phyloP scores from a whole-genome alignment of 2,329 filamentous ascomycete species.

The Fonsecaea nubica region DNA sequence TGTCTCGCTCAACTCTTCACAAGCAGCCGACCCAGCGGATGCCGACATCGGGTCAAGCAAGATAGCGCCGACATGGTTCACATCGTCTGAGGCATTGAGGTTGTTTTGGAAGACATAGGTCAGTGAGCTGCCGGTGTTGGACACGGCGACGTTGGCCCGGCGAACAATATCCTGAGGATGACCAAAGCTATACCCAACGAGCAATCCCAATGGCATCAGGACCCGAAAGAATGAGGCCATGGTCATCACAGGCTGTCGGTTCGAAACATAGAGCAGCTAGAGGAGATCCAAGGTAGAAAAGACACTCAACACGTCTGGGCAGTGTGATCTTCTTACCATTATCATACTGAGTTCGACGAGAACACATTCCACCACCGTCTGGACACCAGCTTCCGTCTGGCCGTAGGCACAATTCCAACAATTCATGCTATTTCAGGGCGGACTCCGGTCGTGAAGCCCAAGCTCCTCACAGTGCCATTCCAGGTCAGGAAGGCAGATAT shows the following conservation, averaged over 20 bases:
- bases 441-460: conserved; percentile 8
- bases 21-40: conserved; percentile 52
- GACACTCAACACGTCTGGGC: conserved; percentile 11
- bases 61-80: conserved; percentile 60
- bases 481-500: conserved; percentile 16
- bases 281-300: conserved; percentile 4
- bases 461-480: conserved; percentile 9
- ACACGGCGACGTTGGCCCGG: conserved; percentile 19
- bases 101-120: conserved; percentile 63
- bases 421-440: conserved; percentile 23
- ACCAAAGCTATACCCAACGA: conserved; percentile 3
- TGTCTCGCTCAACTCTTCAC: conserved; percentile 56
- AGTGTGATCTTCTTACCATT: conserved; percentile 23
- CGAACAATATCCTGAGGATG: conserved; percentile 18
- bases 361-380: background rate
- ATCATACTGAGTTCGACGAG: conserved; percentile 20
- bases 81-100: conserved; percentile 60
- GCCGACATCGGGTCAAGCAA: conserved; percentile 54
- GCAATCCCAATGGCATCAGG: conserved; percentile 17
- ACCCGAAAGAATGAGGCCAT: conserved; percentile 24
- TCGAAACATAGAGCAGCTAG: conserved; percentile 21
- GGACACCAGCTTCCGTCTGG: conserved; percentile 10
- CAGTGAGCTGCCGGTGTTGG: conserved; percentile 53
- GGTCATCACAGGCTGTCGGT: conserved; percentile 14
- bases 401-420: conserved; percentile 15